phyloP scores from a whole-genome alignment of 176 grass and related monocot genomes.

The Poa annua region DNA sequence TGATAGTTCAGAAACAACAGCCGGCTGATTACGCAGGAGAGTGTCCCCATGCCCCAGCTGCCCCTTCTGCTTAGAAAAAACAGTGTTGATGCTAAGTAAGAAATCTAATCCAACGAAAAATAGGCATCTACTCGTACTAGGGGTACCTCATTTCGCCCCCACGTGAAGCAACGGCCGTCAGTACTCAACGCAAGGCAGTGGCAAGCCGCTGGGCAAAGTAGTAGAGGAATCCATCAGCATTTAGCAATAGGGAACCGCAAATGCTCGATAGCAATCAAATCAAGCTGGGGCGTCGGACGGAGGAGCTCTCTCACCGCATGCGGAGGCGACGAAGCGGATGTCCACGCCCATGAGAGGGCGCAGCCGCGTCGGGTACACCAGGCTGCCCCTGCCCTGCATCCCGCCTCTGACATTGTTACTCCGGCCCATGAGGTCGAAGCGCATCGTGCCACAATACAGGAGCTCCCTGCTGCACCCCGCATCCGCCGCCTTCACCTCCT shows the following conservation, averaged over 20 bases:
- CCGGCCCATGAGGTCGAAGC: slow-evolving; percentile 70
- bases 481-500: slow-evolving; percentile 54
- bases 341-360: slow-evolving; percentile 79
- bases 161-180: slow-evolving; percentile 84
- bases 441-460: slow-evolving; percentile 78
- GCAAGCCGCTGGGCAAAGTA: slow-evolving; percentile 66
- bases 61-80: slow-evolving; percentile 72
- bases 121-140: slow-evolving; percentile 8
- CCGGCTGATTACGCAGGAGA: slow-evolving; percentile 69
- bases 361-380: slow-evolving; percentile 73
- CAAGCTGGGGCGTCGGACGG: background rate
- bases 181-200: slow-evolving; percentile 92
- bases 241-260: background rate
- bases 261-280: too few relatives aligned
- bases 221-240: background rate
- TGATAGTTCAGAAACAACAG: slow-evolving; percentile 77
- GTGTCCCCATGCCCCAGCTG: slow-evolving; percentile 92
- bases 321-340: slow-evolving; percentile 88
- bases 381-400: slow-evolving; percentile 44
- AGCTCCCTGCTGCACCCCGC: slow-evolving; percentile 62
- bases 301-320: slow-evolving; percentile 56
- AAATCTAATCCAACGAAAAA: background rate
- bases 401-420: too few relatives aligned
- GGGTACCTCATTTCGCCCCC: slow-evolving; percentile 99
- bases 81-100: slow-evolving; percentile 43